A percentile compares a stretch with the other conserved stretches of the same genome.
These are phyloP conservation scores for Leishmania mexicana DNA, from an alignment of 208 protist species.

Conservation along the genomic window DNA sequence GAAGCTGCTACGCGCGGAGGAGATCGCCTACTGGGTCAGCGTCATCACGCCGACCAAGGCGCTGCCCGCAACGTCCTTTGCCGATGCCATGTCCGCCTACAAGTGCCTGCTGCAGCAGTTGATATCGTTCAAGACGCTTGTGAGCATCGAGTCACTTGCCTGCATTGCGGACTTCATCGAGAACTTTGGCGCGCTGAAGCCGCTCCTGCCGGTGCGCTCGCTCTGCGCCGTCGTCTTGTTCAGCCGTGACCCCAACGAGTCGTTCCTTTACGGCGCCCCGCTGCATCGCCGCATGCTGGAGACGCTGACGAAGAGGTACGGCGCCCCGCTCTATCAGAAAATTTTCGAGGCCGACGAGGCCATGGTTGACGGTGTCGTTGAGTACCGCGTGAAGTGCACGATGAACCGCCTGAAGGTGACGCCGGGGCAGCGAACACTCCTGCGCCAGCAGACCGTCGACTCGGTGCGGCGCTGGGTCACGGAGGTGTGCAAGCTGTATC, in stretches of 20 bases:
- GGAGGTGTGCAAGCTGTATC: constrained; percentile 70
- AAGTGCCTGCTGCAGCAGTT: constrained; percentile 62
- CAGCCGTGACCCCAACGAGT: constrained; percentile 66
- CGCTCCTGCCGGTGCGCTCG: constrained; percentile 69
- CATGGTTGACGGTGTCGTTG: constrained; percentile 70
- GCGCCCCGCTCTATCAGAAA: constrained; percentile 75
- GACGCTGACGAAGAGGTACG: constrained; percentile 59
- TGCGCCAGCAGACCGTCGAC: constrained; percentile 74
- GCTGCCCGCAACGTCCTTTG: constrained; percentile 44
- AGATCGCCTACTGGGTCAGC: constrained; percentile 75
- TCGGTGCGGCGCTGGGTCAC: constrained; percentile 60
- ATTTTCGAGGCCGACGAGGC: constrained; percentile 70
- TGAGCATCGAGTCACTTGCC: constrained; percentile 48
- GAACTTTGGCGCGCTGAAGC: constrained; percentile 60
- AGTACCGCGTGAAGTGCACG: constrained; percentile 81
- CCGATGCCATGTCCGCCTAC: constrained; percentile 57
- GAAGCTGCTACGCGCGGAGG: constrained; percentile 50
- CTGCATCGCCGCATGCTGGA: constrained; percentile 63
- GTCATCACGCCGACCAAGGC: constrained; percentile 63
- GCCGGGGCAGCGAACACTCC: constrained; percentile 42
- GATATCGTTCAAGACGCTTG: constrained; percentile 53
- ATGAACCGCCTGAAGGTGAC: constrained; percentile 70
- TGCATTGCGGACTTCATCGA: constrained; percentile 71
- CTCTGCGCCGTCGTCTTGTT: constrained; percentile 73
- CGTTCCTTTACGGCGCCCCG: constrained; percentile 72